Evolutionary conservation across 768 basidiomycete genomes (phyloP).

Genomic region (Ramaria sp.): DNA sequence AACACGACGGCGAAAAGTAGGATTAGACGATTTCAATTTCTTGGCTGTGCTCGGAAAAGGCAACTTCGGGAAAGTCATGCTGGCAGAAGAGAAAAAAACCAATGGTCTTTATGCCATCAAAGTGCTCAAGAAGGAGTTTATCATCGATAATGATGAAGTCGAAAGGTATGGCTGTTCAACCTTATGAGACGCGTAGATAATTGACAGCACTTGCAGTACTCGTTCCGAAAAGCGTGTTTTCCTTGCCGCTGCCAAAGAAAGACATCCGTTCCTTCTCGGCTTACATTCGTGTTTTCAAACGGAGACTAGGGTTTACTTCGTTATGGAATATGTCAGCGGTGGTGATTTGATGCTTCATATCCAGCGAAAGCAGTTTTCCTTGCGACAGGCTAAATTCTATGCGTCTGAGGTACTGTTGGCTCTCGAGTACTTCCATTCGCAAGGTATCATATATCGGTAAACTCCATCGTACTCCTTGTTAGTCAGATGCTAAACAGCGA

Average conservation of each 20-base stretch:
- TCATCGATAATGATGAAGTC: conserved; percentile 99
- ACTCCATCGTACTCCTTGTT: neutral
- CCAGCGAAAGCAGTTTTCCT: conserved; percentile 96
- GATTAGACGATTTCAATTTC: conserved; percentile 98
- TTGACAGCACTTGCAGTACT: conserved; percentile 42
- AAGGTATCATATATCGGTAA: conserved; percentile 97
- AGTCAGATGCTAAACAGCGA: neutral
- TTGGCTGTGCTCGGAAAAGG: conserved; percentile 97
- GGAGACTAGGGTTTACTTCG: conserved; percentile 97
- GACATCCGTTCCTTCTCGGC: conserved; percentile 94
- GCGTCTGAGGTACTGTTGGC: conserved; percentile 94
- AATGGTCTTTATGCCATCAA: conserved; percentile 95
- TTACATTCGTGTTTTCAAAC: conserved; percentile 99
- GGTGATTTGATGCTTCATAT: conserved; percentile 99
- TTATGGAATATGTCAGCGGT: conserved; percentile 99
- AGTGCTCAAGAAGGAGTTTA: conserved; percentile 99
- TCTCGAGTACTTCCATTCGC: conserved; percentile 94
- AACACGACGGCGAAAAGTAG: conserved; percentile 71
- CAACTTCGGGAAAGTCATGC: conserved; percentile 99
- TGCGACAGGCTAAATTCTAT: conserved; percentile 98
- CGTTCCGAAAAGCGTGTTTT: conserved; percentile 99
- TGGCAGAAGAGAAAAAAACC: conserved; percentile 94
- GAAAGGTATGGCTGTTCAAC: conserved; percentile 59
- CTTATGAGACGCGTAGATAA: neutral
- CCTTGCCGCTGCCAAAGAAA: conserved; percentile 89